Base-by-base conservation (phyloP, 352 stramenopile species). In the Hyaloperonospora brassicae region DNA sequence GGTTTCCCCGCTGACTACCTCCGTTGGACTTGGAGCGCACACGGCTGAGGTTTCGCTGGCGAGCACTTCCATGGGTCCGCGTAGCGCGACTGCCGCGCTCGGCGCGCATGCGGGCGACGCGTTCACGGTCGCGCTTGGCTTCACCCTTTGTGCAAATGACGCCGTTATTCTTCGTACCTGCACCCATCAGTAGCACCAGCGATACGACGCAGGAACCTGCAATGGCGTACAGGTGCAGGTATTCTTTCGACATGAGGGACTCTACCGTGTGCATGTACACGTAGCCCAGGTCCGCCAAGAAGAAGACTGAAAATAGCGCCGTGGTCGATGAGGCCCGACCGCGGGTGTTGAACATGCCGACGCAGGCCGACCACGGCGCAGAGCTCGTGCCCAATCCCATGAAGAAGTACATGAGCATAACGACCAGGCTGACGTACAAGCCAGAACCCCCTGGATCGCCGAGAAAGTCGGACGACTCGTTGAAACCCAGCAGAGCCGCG, bases 401-500 rank as follows among this genome's bases (percentile, higher is more conserved):
- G 66, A 90, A 86, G 44, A 90, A 88, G 73, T 83, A 90, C 64
- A 83, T 75, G 39, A 87, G 47, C 55, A 84, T 78, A 35, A 72
- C 56, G 2, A 88, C 65, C 21, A 88, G 55, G 46, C 64, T 78
- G 25, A 80, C 63, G 56, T 84, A 87, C 50, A 87, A 39, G 6
- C 62, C 70, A 1, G 66, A 73, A 24, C 73, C 69, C 21, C 70
- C 60, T 2, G 49, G 60, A 25, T 70, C 57, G 25, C 70, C 55
- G 1, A 87, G 57, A 31, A 79, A 63, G 13, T 66, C 46, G 0
- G 70, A 82, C 22, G 53, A 68, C 42, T 86, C 76, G 60, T 89
- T 79, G 39, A 86, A 81, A 44, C 75, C 79, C 12, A 90, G 39
- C 8, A 77, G 47, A 35, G 66, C 73, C 14, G 66, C 65, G 25